Evolutionary conservation across 2,329 filamentous ascomycete species (phyloP), one percentile per base, ranked within the genome.

Genomic region (Erysiphe pulchra): DNA sequence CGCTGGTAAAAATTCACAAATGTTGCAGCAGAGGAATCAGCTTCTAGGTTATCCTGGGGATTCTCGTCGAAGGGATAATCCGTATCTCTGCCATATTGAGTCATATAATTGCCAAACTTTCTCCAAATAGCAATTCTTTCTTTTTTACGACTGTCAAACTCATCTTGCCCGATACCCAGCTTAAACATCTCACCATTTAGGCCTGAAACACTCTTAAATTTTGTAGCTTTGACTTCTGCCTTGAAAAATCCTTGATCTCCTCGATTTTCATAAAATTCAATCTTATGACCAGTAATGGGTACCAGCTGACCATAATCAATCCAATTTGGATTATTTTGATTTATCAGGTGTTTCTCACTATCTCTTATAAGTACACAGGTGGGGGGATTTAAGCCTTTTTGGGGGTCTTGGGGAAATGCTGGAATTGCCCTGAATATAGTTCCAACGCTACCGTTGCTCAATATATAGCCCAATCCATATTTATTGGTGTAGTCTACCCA

Each of bases 401-500:
- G 62, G 49, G 62, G 62, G 28, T 67, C 68, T 44, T 68, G 64
- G 1, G 64, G 34, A 33, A 52, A 64, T 1, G 66, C 67, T 12
- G 58, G 58, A 2, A 68, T 67, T 45, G 75, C 69, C 47, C 69
- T 70, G 47, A 60, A 63, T 43, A 78, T 72, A 51, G 79, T 85
- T 14, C 81, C 82, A 17, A 86, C 76, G 50, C 76, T 84, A 30
- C 82, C 81, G 51, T 87, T 80, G 50, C 82, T 82, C 46, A 90
- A 65, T 47, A 87, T 83, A 55, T 87, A 90, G 33, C 82, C 82
- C 14, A 90, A 68, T 12, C 82, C 82, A 58, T 85, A 84, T 58
- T 85, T 85, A 60, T 85, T 83, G 48, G 80, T 84, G 59, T 90
- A 90, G 58, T 90, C 82, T 7, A 90, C 82, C 82, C 82, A 90